Conservation (phyloP, 331 rosid species). For the Rosa hybrid region DNA sequence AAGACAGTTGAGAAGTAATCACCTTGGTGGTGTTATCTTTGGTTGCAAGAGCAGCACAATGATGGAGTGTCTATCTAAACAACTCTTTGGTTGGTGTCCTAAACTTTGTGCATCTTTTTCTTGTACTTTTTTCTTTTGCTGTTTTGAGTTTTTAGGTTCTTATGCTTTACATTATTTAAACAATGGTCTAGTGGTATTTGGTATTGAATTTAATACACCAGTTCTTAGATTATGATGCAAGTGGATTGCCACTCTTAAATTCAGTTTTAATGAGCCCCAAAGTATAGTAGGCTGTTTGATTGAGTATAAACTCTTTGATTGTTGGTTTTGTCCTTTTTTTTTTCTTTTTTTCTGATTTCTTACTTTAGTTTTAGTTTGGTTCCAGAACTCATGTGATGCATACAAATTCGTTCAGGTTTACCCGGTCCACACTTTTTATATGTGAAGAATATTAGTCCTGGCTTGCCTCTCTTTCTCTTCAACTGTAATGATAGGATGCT, state of each 20-base stretch:
- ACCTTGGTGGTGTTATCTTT: slow-evolving; percentile 27
- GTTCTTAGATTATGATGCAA: background rate
- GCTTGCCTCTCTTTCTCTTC: slow-evolving; percentile 86
- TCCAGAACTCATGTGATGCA: slow-evolving; percentile 17
- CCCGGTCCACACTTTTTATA: slow-evolving; percentile 62
- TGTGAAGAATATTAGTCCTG: slow-evolving; percentile 72
- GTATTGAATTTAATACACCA: background rate
- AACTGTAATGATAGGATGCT: slow-evolving; percentile 72
- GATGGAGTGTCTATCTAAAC: slow-evolving; percentile 67
- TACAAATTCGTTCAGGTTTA: slow-evolving; percentile 54
- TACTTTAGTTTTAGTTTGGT: slow-evolving; percentile 12
- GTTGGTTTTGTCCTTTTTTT: background rate
- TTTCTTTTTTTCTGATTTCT: background rate
- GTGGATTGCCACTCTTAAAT: background rate
- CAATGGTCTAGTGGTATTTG: background rate
- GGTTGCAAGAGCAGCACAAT: slow-evolving; percentile 36
- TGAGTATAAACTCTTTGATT: background rate
- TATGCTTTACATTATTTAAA: background rate
- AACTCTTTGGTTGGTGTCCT: slow-evolving; percentile 69
- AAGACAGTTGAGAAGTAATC: slow-evolving; percentile 57
- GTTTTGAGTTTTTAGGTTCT: background rate
- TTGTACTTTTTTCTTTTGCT: background rate
- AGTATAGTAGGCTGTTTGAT: background rate
- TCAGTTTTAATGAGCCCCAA: background rate
- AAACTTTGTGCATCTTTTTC: slow-evolving; percentile 14